Base-by-base conservation (phyloP, 805 yeast species). In the Candida fluviatilis region DNA sequence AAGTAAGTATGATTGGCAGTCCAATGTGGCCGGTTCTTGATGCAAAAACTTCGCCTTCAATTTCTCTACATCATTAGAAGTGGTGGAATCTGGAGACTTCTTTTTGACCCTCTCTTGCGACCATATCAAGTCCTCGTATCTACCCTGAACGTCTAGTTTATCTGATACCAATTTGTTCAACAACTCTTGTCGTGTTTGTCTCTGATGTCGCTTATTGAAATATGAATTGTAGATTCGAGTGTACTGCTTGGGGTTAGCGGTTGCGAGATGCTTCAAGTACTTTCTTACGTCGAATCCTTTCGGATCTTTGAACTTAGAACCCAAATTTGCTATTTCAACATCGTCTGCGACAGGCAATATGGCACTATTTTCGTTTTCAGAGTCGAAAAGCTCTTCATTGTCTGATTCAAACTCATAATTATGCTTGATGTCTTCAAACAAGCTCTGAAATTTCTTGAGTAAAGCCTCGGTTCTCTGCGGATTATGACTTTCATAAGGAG, bases 391-490 rank as follows among this genome's bases (percentile, higher is more conserved):
- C 2, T 35, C 42, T 10, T 26, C 42, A 10, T 34, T 43, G 3
- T 39, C 47, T 4, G 42, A 47, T 11, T 58, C 59, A 33, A 51
- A 55, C 29, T 62, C 58, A 37, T 66, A 66, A 12, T 48, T 43
- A 40, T 50, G 64, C 7, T 40, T 35, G 2, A 49, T 49, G 7
- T 53, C 47, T 6, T 48, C 49, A 31, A 67, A 64, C 31, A 60
- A 35, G 10, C 37, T 24, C 18, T 60, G 58, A 41, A 64, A 56
- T 35, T 46, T 44, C 4, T 43, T 37, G 42, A 59, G 59, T 17
- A 56, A 35, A 3, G 38, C 36, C 12, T 41, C 36, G 30, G 48
- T 47, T 12, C 39, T 14, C 1, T 34, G 40, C 1, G 42, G 39
- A 13, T 48, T 38, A 13, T 42, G 31, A 4, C 11, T 17, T 11